Evolutionary conservation across 495 filamentous ascomycete species (phyloP), one percentile per base, ranked within the genome.

Genomic region (Penicillium arizonense): DNA sequence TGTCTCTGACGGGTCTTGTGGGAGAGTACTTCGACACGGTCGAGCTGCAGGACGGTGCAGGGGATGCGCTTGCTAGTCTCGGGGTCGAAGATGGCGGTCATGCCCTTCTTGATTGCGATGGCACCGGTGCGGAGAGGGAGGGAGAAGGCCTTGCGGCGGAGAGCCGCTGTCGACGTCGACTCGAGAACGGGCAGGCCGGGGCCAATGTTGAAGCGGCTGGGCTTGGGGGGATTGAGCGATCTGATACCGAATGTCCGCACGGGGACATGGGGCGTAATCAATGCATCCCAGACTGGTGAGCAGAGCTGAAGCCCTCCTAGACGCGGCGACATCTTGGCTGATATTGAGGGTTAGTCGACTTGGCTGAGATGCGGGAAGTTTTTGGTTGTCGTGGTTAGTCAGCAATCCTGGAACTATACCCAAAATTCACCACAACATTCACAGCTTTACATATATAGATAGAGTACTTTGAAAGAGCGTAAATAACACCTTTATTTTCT

Each of bases 11-110:
- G 75, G 33, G 89, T 94, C 80, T 96, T 97, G 69, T 88, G 83
- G 36, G 85, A 83, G 11, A 94, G 77, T 2, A 96, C 90, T 63
- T 96, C 89, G 28, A 93, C 89, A 43, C 91, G 81, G 71, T 98
- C 94, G 57, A 98, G 78, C 72, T 97, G 94, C 34, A 98, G 82
- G 46, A 98, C 89, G 8, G 94, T 98, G 74, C 90, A 96, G 34
- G 93, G 77, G 45, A 81, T 86, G 44, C 94, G 87, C 50, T 79
- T 81, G 24, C 91, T 93, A 30, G 88, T 85, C 47, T 80, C 78
- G 1, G 83, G 68, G 62, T 90, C 86, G 78, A 86, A 97, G 55
- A 96, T 72, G 46, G 88, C 92, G 11, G 90, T 96, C 87, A 98
- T 97, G 63, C 94, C 94, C 71, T 89, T 90, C 75, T 98, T 98